Percentiles rank a stretch among this genome's conserved stretches.
These are phyloP conservation scores for Solanum paucissectum DNA, from an alignment of 257 asterid species.

Conservation along the genomic window DNA sequence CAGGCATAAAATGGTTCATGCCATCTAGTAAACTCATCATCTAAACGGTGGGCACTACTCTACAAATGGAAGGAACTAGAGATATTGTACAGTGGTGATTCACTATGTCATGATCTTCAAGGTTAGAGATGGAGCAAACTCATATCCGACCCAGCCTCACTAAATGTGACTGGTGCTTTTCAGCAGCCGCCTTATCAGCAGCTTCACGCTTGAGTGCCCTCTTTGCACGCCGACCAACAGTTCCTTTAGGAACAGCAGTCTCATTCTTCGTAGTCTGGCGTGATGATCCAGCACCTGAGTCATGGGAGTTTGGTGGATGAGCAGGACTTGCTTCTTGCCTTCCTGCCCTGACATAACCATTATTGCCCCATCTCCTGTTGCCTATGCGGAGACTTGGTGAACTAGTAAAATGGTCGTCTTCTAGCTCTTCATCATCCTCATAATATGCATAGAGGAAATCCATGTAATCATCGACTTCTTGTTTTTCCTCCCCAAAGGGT, in stretches of 20 bases:
- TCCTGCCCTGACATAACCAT: conserved; percentile 73
- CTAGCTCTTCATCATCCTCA: conserved; percentile 37
- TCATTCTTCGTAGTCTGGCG: conserved; percentile 53
- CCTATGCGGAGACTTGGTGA: conserved; percentile 54
- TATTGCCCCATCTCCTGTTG: conserved; percentile 78
- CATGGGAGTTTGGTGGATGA: conserved; percentile 14
- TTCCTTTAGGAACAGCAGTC: conserved; percentile 23
- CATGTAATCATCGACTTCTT: conserved; percentile 36
- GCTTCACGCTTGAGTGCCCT: conserved; percentile 75
- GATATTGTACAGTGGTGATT: conserved; percentile 3
- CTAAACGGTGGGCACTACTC: neutral
- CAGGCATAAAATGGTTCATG: neutral
- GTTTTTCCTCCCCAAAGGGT: conserved; percentile 55
- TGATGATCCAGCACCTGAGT: conserved; percentile 55
- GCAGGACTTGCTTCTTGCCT: conserved; percentile 75
- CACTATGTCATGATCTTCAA: neutral
- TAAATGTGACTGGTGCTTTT: conserved; percentile 51
- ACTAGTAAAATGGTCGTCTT: conserved; percentile 39
- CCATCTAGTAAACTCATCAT: neutral
- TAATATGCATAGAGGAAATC: conserved; percentile 41
- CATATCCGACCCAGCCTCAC: conserved; percentile 43
- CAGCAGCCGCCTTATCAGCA: conserved; percentile 71
- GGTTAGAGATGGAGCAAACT: neutral
- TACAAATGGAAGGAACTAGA: neutral
- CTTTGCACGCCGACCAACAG: conserved; percentile 79